phyloP scores from a whole-genome alignment of 2,329 filamentous ascomycete species.

The Dothistroma septosporum region DNA sequence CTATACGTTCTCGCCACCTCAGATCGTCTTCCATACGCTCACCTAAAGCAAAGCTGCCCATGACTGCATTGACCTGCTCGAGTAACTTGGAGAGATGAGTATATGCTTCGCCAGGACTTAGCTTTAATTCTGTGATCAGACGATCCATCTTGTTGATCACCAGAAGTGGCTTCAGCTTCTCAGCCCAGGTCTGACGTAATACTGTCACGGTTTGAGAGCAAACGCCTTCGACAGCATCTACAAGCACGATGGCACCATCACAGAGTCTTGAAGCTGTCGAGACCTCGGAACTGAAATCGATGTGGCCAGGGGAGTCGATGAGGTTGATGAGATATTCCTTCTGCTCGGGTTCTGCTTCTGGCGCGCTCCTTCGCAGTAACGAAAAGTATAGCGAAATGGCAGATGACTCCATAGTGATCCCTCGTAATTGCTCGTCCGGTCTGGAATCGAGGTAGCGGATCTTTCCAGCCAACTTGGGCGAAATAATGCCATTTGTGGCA shows the following conservation, averaged over 20 bases:
- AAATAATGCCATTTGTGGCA: conserved; percentile 98
- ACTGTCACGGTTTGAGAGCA: conserved; percentile 99
- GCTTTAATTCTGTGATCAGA: conserved; percentile 86
- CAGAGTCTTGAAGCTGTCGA: conserved; percentile 92
- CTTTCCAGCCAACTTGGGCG: conserved; percentile 93
- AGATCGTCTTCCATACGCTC: conserved; percentile 98
- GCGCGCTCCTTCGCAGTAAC: conserved; percentile 69
- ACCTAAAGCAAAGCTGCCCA: conserved; percentile 95
- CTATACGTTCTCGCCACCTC: conserved; percentile 89
- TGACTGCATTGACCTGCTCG: conserved; percentile 94
- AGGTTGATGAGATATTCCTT: conserved; percentile 95
- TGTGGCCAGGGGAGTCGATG: conserved; percentile 96
- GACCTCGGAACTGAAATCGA: conserved; percentile 97
- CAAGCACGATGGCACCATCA: conserved; percentile 88
- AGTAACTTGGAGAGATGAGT: conserved; percentile 82
- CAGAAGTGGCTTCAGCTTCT: conserved; percentile 88
- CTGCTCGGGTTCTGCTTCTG: conserved; percentile 51
- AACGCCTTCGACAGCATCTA: conserved; percentile 95
- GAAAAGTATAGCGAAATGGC: conserved; percentile 96
- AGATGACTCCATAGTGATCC: conserved; percentile 99
- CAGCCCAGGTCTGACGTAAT: conserved; percentile 87
- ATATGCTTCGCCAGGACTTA: conserved; percentile 87
- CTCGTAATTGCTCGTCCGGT: conserved; percentile 89
- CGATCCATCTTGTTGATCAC: conserved; percentile 99
- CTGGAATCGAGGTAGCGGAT: conserved; percentile 95